Evolutionary conservation across 2,329 filamentous ascomycete species (phyloP).

Genomic region (Aspergillus sp.): DNA sequence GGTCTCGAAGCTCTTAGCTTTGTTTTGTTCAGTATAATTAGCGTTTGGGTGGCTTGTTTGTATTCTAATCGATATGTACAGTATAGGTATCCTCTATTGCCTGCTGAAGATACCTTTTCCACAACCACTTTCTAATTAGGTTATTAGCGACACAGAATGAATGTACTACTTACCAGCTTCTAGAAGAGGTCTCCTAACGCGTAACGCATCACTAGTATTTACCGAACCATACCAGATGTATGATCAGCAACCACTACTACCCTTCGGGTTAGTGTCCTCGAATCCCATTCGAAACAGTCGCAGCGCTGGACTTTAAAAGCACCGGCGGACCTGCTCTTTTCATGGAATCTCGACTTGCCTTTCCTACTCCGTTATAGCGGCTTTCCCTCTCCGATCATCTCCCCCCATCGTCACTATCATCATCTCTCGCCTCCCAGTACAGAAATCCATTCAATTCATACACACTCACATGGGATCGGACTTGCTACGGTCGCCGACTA

Average conservation of each 20-base stretch:
- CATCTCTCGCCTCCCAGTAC: background rate
- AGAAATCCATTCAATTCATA: background rate
- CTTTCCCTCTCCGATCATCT: background rate
- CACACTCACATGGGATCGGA: constrained; percentile 4
- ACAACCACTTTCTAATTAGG: no score
- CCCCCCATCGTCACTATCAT: background rate
- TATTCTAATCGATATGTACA: background rate
- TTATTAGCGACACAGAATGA: no score
- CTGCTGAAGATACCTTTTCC: no score
- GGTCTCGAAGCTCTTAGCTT: background rate
- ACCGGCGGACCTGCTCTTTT: background rate
- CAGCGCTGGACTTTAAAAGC: background rate
- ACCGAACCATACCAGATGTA: no score
- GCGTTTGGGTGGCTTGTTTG: background rate
- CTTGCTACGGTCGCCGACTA: background rate
- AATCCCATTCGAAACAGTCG: no score
- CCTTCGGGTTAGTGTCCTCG: no score
- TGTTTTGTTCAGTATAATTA: background rate
- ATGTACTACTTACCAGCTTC: no score
- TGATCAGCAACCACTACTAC: no score
- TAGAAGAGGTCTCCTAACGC: no score
- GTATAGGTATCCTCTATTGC: background rate
- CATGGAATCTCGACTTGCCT: background rate
- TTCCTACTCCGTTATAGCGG: background rate
- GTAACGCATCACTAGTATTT: no score